These are phyloP conservation scores for Xylaria bambusicola DNA, from an alignment of 495 filamentous ascomycete genomes.

Conservation along the genomic window DNA sequence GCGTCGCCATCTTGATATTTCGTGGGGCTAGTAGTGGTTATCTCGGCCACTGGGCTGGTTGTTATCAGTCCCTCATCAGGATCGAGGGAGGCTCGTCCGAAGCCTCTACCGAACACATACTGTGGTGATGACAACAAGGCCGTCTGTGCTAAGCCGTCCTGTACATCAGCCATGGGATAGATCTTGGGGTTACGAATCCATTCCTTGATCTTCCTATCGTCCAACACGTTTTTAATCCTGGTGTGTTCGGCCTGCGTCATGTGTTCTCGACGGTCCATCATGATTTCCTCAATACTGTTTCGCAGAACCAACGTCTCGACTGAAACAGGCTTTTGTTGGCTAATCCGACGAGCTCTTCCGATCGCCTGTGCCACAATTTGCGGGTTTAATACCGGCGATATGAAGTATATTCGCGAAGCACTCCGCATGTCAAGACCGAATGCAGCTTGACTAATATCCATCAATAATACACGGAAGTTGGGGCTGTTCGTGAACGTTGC, in stretches of 20 bases:
- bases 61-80: constrained; percentile 41
- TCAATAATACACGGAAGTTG: constrained; percentile 69
- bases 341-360: constrained; percentile 86
- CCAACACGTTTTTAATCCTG: constrained; percentile 69
- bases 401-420: constrained; percentile 86
- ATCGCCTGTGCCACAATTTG: constrained; percentile 90
- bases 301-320: constrained; percentile 86
- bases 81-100: constrained; percentile 33
- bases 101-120: constrained; percentile 59
- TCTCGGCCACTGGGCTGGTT: constrained; percentile 26
- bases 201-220: constrained; percentile 73
- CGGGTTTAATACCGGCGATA: constrained; percentile 85
- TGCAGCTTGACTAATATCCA: constrained; percentile 86
- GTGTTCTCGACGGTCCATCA: constrained; percentile 68
- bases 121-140: constrained; percentile 55
- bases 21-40: constrained; percentile 1
- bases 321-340: constrained; percentile 75
- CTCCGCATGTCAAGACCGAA: constrained; percentile 81
- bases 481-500: constrained; percentile 71
- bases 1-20: not conserved
- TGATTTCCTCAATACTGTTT: constrained; percentile 82
- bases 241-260: constrained; percentile 77
- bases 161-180: constrained; percentile 54
- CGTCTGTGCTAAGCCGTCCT: constrained; percentile 55
- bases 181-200: constrained; percentile 77